Percentiles rank a stretch among this genome's conserved stretches.
phyloP scores from a whole-genome alignment of 1,284 basidiomycete genomes.

The Trichosporon coremiiforme region DNA sequence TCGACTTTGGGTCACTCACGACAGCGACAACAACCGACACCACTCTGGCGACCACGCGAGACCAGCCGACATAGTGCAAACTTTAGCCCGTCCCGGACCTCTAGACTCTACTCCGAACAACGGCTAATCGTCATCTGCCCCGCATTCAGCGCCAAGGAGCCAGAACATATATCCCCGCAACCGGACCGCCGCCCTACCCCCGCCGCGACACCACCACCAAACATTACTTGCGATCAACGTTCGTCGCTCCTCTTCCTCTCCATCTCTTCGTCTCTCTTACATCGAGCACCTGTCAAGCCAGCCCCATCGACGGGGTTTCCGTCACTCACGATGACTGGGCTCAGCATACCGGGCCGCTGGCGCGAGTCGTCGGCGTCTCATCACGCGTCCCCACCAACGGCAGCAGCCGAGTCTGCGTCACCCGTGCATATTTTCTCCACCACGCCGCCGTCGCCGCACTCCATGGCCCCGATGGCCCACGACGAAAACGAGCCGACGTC shows the following conservation, averaged over 20 bases:
- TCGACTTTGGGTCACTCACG: too few species aligned
- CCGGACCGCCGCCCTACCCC: background rate
- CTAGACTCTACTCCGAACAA: background rate
- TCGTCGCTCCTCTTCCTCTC: too few species aligned
- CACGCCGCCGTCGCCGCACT: constrained; percentile 8
- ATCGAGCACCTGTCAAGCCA: background rate
- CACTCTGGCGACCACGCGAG: constrained; percentile 1
- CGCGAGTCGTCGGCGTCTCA: constrained; percentile 1
- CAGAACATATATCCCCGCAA: too few species aligned
- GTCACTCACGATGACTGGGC: background rate
- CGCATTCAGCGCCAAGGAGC: background rate
- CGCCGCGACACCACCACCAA: background rate
- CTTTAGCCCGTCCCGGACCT: background rate
- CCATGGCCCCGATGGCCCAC: background rate
- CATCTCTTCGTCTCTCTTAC: background rate
- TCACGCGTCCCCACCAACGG: background rate
- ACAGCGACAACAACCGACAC: background rate
- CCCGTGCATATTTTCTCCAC: constrained; percentile 10
- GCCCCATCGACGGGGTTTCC: background rate
- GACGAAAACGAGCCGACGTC: background rate
- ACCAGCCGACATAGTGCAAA: background rate
- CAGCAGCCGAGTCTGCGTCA: background rate
- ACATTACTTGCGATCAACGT: background rate
- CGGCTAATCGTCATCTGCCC: background rate
- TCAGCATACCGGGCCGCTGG: background rate